Evolutionary conservation across 306 rosid genomes (phyloP).

Genomic region (Benincasa hispida): DNA sequence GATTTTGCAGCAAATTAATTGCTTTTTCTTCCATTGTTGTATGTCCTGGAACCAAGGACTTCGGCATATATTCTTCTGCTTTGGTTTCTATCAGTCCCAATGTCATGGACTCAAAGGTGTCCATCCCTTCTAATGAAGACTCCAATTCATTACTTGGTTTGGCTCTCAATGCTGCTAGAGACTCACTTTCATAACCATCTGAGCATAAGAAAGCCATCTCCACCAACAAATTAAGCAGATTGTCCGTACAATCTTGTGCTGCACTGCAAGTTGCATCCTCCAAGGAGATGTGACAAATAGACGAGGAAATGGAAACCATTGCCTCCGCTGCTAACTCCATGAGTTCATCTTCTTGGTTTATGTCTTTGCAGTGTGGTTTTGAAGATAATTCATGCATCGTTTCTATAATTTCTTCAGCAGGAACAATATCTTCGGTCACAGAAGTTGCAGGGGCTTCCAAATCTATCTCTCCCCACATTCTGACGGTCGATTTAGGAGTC

Average conservation of each 20-base stretch:
- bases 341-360: constrained; percentile 35
- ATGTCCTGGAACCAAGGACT: constrained; percentile 66
- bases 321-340: constrained; percentile 64
- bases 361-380: background rate
- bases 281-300: constrained; percentile 14
- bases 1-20: constrained; percentile 24
- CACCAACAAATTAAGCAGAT: constrained; percentile 57
- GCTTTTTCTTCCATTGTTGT: constrained; percentile 51
- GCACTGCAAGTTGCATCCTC: constrained; percentile 23
- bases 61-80: constrained; percentile 87
- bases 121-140: constrained; percentile 34
- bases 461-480: constrained; percentile 37
- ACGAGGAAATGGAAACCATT: constrained; percentile 56
- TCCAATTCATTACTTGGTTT: constrained; percentile 16
- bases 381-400: constrained; percentile 17
- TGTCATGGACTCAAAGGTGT: constrained; percentile 76
- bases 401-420: constrained; percentile 21
- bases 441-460: constrained; percentile 54
- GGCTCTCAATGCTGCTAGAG: constrained; percentile 8
- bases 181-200: constrained; percentile 28
- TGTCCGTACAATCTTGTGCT: constrained; percentile 23
- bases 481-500: constrained; percentile 16
- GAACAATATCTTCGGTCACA: constrained; percentile 30
- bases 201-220: constrained; percentile 45
- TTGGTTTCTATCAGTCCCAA: constrained; percentile 45